phyloP scores from a whole-genome alignment of 2,329 filamentous ascomycete genomes.

The Cryphonectria japonica region DNA sequence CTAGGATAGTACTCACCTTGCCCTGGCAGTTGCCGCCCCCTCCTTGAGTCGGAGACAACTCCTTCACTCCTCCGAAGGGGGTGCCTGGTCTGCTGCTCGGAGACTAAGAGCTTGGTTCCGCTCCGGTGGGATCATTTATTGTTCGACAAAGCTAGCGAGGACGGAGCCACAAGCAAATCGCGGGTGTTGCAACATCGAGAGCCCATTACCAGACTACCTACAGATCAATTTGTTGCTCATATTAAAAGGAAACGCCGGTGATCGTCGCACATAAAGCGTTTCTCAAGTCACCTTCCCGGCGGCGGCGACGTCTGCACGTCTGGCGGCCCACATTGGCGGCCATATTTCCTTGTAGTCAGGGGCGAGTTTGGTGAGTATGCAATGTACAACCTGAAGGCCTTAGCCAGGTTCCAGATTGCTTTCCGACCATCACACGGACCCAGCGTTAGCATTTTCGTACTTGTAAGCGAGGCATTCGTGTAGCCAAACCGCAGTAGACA shows the following conservation, averaged over 20 bases:
- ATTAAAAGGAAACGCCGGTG: not conserved
- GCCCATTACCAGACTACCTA: not conserved
- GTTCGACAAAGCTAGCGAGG: not conserved
- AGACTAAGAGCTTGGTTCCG: not conserved
- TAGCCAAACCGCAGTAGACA: not conserved
- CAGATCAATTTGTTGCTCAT: not conserved
- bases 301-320: not conserved
- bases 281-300: too few species aligned
- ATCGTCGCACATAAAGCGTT: not conserved
- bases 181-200: not conserved
- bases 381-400: constrained; percentile 3
- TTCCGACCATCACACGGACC: not conserved
- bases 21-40: not conserved
- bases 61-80: not conserved
- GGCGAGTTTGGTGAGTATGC: not conserved
- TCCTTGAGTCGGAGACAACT: not conserved
- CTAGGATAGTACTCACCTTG: not conserved
- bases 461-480: not conserved
- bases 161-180: not conserved
- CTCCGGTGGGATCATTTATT: not conserved
- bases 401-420: constrained; percentile 10
- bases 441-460: not conserved
- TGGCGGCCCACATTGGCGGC: not conserved
- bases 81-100: not conserved
- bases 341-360: not conserved